phyloP scores from a whole-genome alignment of 345 rosid genomes.

The Pistacia integerrima region DNA sequence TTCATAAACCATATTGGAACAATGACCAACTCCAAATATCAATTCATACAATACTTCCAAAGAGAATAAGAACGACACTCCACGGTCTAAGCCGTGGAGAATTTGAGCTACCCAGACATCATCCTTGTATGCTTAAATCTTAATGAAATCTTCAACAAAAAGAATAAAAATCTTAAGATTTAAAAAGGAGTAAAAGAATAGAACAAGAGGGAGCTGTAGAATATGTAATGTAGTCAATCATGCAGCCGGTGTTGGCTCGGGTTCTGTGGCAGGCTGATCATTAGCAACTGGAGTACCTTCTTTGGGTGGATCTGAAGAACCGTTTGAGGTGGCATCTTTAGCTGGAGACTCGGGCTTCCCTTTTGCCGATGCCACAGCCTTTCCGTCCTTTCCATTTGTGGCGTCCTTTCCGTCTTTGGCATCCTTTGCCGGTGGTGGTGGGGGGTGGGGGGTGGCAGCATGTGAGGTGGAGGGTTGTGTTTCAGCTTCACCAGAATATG shows the following conservation, averaged over 20 bases:
- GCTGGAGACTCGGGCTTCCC: conserved; percentile 23
- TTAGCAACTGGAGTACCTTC: conserved; percentile 29
- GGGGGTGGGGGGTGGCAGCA: conserved; percentile 56
- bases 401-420: conserved; percentile 35
- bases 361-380: conserved; percentile 33
- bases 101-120: not conserved
- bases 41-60: conserved; percentile 3
- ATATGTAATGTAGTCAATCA: conserved; percentile 18
- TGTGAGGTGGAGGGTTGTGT: conserved; percentile 74
- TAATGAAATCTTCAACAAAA: not conserved
- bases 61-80: not conserved
- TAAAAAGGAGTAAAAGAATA: conserved; percentile 10
- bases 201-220: conserved; percentile 7
- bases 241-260: conserved; percentile 37
- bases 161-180: conserved; percentile 11
- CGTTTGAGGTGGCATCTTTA: conserved; percentile 32
- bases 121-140: not conserved
- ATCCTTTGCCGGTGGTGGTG: conserved; percentile 50
- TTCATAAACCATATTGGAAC: not conserved
- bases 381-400: conserved; percentile 32
- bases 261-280: conserved; percentile 34
- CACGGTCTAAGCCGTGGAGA: not conserved
- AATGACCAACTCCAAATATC: conserved; percentile 8
- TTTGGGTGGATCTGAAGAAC: conserved; percentile 26
- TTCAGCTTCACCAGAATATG: conserved; percentile 68